Conservation (phyloP, 495 filamentous ascomycete genomes). For the Aspergillus haitiensis region DNA sequence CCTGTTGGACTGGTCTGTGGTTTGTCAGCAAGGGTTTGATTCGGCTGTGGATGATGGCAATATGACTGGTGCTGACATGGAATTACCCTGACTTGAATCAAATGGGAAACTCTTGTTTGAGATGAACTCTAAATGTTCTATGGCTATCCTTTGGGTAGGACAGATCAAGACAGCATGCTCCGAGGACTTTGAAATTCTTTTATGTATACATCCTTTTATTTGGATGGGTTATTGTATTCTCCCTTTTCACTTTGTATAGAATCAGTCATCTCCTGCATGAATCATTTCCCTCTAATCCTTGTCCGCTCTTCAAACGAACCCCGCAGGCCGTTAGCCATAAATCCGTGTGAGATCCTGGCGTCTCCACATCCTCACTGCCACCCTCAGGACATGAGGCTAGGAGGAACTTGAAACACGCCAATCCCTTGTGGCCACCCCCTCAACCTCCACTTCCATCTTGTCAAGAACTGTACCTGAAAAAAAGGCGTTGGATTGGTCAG, state of each 20-base stretch:
- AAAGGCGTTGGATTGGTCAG: conserved; percentile 4
- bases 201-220: no score
- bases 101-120: background rate
- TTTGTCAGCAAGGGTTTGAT: conserved; percentile 10
- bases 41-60: no score
- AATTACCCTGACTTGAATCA: background rate
- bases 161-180: no score
- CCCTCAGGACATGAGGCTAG: conserved; percentile 38
- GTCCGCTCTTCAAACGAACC: conserved; percentile 20
- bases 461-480: conserved; percentile 4
- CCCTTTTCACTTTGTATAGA: background rate
- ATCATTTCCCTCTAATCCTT: conserved; percentile 10
- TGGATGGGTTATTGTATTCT: background rate
- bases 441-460: background rate
- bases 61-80: background rate
- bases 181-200: no score
- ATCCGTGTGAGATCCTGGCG: conserved; percentile 43
- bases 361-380: conserved; percentile 25
- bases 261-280: background rate
- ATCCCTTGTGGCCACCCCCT: conserved; percentile 11
- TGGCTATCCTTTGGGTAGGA: no score
- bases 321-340: conserved; percentile 33
- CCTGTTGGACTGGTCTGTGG: conserved; percentile 3
- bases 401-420: conserved; percentile 38
- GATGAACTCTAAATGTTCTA: no score